phyloP scores from a whole-genome alignment of 2,329 filamentous ascomycete species.

The Botryotinia calthae region DNA sequence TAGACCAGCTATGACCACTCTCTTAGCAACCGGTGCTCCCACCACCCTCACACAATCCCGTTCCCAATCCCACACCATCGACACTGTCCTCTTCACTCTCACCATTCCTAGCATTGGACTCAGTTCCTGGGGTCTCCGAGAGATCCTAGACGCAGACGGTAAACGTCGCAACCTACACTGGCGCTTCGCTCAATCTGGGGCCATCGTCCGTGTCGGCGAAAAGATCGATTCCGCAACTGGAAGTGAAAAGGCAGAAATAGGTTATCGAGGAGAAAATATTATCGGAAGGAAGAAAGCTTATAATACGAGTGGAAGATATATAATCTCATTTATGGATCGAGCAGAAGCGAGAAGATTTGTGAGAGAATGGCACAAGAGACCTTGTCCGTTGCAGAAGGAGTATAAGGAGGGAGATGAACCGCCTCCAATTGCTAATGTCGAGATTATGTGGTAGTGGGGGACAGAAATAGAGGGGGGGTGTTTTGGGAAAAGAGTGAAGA shows the following conservation, averaged over 20 bases:
- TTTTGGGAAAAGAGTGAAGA: neutral
- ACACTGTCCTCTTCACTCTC: conserved; percentile 3
- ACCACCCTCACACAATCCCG: conserved; percentile 23
- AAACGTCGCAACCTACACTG: conserved; percentile 37
- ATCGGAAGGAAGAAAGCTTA: conserved; percentile 9
- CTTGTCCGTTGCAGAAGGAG: conserved; percentile 40
- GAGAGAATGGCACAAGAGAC: conserved; percentile 50
- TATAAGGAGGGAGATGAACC: conserved; percentile 40
- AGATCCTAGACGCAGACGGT: conserved; percentile 34
- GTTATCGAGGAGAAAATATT: conserved; percentile 9
- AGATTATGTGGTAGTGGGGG: conserved; percentile 47
- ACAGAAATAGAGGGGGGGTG: no score
- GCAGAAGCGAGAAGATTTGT: conserved; percentile 46
- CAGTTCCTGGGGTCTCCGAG: conserved; percentile 2
- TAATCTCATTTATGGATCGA: conserved; percentile 36
- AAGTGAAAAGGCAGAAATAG: neutral
- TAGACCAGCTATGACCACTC: conserved; percentile 33
- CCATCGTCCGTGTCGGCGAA: conserved; percentile 21
- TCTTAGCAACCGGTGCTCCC: conserved; percentile 41
- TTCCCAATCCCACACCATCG: conserved; percentile 3
- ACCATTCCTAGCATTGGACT: neutral
- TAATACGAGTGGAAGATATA: conserved; percentile 30
- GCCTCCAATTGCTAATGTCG: conserved; percentile 44
- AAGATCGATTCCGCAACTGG: neutral
- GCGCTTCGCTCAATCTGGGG: conserved; percentile 31